Conservation (phyloP, 805 yeast genomes). For the Metschnikowia drakensbergensis region DNA sequence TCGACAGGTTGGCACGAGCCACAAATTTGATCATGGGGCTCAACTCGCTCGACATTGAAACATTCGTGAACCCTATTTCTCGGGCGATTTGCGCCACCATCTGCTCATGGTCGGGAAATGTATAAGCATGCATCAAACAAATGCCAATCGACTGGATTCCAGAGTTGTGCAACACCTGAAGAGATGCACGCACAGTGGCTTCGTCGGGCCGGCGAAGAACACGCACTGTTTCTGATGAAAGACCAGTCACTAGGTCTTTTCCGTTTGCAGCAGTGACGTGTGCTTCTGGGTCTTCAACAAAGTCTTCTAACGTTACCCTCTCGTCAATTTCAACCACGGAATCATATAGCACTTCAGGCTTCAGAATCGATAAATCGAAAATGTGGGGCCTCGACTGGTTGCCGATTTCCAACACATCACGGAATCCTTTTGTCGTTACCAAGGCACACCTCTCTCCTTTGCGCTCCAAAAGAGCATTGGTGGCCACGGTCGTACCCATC, state of each 20-base stretch:
- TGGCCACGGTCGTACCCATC: slow-evolving; percentile 52
- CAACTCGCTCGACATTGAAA: slow-evolving; percentile 37
- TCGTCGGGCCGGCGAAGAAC: slow-evolving; percentile 32
- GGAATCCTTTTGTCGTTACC: slow-evolving; percentile 83
- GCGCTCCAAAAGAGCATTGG: slow-evolving; percentile 88
- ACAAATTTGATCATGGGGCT: slow-evolving; percentile 46
- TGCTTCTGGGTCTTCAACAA: slow-evolving; percentile 14
- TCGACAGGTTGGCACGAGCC: slow-evolving; percentile 39
- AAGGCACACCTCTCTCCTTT: slow-evolving; percentile 88
- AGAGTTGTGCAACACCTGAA: slow-evolving; percentile 22
- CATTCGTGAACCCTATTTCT: slow-evolving; percentile 33
- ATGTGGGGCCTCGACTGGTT: slow-evolving; percentile 90
- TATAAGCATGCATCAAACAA: slow-evolving; percentile 39
- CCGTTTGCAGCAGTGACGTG: slow-evolving; percentile 18
- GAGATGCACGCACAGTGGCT: slow-evolving; percentile 19
- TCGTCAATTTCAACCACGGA: slow-evolving; percentile 83
- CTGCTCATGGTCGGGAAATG: slow-evolving; percentile 38
- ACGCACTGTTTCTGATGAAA: slow-evolving; percentile 32
- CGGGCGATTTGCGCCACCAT: slow-evolving; percentile 33
- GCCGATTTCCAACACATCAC: slow-evolving; percentile 78
- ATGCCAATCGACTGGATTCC: slow-evolving; percentile 26
- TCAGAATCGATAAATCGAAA: slow-evolving; percentile 74
- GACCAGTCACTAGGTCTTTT: slow-evolving; percentile 33
- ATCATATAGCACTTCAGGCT: slow-evolving; percentile 68
- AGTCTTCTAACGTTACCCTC: slow-evolving; percentile 67